These are phyloP conservation scores for Phytophthora melonis DNA, from an alignment of 352 stramenopile species.

Conservation along the genomic window DNA sequence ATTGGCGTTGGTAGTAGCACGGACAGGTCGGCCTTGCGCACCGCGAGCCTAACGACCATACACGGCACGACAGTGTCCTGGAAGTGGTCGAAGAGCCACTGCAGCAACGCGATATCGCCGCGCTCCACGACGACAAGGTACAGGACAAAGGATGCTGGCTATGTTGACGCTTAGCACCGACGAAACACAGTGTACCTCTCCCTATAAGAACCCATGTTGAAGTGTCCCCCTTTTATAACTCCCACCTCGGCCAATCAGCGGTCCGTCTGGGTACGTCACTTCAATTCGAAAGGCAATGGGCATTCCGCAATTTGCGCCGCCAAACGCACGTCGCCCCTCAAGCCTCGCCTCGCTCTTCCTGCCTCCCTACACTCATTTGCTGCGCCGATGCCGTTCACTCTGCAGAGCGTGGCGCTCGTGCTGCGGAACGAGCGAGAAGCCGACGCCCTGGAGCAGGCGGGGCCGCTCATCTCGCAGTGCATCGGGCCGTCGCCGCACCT, in stretches of 20 bases:
- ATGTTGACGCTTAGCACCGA: too few relatives aligned
- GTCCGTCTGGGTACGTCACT: not conserved
- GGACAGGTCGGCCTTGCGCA: not conserved
- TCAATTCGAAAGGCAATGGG: not conserved
- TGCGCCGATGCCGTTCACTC: not conserved
- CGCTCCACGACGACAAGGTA: not conserved
- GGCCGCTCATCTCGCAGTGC: constrained; percentile 2
- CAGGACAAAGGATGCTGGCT: too few relatives aligned
- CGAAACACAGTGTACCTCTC: too few relatives aligned
- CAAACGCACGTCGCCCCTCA: not conserved
- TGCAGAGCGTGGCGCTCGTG: not conserved
- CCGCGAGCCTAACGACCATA: not conserved
- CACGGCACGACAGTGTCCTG: not conserved
- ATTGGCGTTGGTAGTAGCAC: not conserved
- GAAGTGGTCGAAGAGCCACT: constrained; percentile 13
- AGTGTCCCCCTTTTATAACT: too few relatives aligned
- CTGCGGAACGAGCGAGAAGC: not conserved
- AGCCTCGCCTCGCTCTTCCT: too few relatives aligned
- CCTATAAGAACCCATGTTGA: not conserved
- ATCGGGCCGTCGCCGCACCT: not conserved
- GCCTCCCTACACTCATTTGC: too few relatives aligned
- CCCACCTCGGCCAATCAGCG: not conserved
- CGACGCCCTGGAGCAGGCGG: not conserved
- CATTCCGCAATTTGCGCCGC: constrained; percentile 13
- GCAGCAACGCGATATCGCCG: not conserved